Base-by-base conservation (phyloP, 1,284 basidiomycete genomes). In the Inonotus obliquus region DNA sequence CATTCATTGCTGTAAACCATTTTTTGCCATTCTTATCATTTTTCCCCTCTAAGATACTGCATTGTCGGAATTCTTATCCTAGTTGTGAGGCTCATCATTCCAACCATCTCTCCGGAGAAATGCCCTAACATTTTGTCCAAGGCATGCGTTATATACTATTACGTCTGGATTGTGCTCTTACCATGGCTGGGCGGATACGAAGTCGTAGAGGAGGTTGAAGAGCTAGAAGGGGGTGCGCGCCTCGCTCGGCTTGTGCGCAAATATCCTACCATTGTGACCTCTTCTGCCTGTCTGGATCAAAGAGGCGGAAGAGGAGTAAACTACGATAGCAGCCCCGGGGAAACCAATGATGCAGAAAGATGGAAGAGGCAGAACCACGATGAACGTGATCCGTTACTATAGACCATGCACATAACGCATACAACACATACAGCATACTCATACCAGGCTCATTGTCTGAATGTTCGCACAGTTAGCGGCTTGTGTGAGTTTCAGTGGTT, bases 71-170 rank as follows among this genome's bases (percentile, higher is more conserved):
- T 75, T 37, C 66, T 60, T 27, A 67, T 75, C 21, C 60, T 71
- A 44, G 54, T 63, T 19, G 59, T 60, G 21, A 38, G 59, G 38
- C 25, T 48, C 17, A 5, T 32, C 51, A 52, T 35, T 27, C 51
- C 17, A 32, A 25, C 1, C n/a, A 21, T 44, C 2, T 49, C 19
- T 25, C 52, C 29, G 6, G 47, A 2, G 5, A 6, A n/a, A 37
- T 23, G 11, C n/a, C n/a, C n/a, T 29, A 17, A 44, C 17, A 7
- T 47, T 57, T 37, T 13, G 7, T 57, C 17, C 9, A 4, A 60
- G 52, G 21, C 71, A n/a, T 73, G 72, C 29, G 72, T 65, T 1
- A 41, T 73, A 1, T 77, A 76, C 64, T 77, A 73, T 61, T 68
- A 68, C 38, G 39, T 75, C 17, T 76, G 74, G 74, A 69, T 71